Evolutionary conservation across 1,284 basidiomycete species (phyloP).

Genomic region (Boletellus deceptivus): DNA sequence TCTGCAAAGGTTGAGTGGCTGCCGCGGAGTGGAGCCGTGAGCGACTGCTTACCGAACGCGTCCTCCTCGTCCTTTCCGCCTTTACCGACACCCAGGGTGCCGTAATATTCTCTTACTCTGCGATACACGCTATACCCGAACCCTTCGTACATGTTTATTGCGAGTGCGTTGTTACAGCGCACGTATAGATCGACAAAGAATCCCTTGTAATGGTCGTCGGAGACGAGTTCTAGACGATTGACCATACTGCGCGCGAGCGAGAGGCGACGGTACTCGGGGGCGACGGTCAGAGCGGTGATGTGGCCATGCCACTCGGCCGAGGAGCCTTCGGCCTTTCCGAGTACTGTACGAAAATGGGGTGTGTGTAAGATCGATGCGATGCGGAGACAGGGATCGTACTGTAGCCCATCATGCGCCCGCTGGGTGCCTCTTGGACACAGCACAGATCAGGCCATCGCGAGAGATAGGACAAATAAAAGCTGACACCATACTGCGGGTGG

Average conservation of each 20-base stretch:
- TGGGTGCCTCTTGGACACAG: slow-evolving; percentile 74
- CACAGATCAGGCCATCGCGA: slow-evolving; percentile 90
- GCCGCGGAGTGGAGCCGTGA: background rate
- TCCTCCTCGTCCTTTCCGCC: slow-evolving; percentile 82
- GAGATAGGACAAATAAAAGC: slow-evolving; percentile 86
- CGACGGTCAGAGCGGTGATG: slow-evolving; percentile 88
- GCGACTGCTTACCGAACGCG: slow-evolving; percentile 72
- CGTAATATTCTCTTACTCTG: slow-evolving; percentile 84
- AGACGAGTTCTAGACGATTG: slow-evolving; percentile 76
- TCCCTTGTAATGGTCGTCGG: slow-evolving; percentile 71
- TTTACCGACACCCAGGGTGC: slow-evolving; percentile 65
- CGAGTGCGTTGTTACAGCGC: slow-evolving; percentile 74
- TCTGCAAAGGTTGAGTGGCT: slow-evolving; percentile 47
- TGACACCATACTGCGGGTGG: slow-evolving; percentile 67
- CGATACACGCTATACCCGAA: slow-evolving; percentile 87
- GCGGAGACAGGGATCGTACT: slow-evolving; percentile 45
- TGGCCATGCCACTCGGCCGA: slow-evolving; percentile 82
- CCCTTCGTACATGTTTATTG: slow-evolving; percentile 82
- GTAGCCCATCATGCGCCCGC: slow-evolving; percentile 83
- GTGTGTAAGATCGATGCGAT: slow-evolving; percentile 9
- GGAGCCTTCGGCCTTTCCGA: slow-evolving; percentile 83
- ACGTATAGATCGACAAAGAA: slow-evolving; percentile 93
- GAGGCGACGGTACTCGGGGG: slow-evolving; percentile 86
- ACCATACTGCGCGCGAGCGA: slow-evolving; percentile 83
- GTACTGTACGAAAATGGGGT: slow-evolving; percentile 47